phyloP scores from a whole-genome alignment of 73 alveolate species.

The Uronychia setigera region DNA sequence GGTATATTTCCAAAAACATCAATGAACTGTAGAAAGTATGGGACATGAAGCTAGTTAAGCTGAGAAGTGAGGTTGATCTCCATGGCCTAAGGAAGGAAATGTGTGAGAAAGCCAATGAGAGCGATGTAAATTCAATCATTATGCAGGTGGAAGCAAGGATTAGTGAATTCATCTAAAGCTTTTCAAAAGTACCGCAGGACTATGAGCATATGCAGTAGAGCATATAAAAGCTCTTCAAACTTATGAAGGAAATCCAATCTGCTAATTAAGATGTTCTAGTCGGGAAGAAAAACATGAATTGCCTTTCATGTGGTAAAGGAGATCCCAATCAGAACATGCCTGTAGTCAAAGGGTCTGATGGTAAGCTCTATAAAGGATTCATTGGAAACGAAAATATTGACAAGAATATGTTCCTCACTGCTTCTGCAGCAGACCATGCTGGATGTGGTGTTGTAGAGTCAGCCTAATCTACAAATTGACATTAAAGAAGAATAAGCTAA shows the following conservation, averaged over 20 bases:
- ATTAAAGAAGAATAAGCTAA: neutral
- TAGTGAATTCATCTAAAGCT: constrained; percentile 19
- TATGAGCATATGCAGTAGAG: constrained; percentile 40
- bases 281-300: constrained; percentile 58
- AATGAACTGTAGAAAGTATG: constrained; percentile 58
- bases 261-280: constrained; percentile 33
- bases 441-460: neutral
- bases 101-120: constrained; percentile 36
- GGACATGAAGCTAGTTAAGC: constrained; percentile 66
- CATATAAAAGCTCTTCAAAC: constrained; percentile 17
- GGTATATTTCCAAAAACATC: constrained; percentile 19
- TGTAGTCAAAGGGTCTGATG: constrained; percentile 43
- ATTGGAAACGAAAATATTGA: neutral
- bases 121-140: constrained; percentile 36
- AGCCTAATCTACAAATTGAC: neutral
- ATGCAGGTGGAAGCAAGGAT: constrained; percentile 33
- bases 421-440: neutral
- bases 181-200: constrained; percentile 52
- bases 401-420: neutral
- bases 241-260: constrained; percentile 37
- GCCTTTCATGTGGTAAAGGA: constrained; percentile 63
- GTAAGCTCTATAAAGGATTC: constrained; percentile 46
- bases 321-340: constrained; percentile 29
- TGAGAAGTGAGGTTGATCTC: constrained; percentile 61
- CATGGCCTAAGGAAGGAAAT: constrained; percentile 27